Evolutionary conservation across 352 stramenopile species (phyloP).

Genomic region (Globisporangium emineosum): DNA sequence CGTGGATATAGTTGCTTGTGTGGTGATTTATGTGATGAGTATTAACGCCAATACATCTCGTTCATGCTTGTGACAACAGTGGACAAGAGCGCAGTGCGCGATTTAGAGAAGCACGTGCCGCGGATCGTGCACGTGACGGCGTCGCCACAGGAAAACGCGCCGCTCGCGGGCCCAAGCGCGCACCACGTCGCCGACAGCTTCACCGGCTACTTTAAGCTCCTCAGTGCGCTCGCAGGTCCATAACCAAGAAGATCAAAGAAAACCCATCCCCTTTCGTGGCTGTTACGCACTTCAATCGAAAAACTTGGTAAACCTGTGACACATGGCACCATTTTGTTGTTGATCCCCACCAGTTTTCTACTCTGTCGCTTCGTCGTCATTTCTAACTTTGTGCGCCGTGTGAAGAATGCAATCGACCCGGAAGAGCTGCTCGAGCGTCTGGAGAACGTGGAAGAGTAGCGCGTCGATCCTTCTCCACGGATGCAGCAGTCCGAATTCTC

Average conservation of each 20-base stretch:
- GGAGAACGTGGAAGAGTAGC: slow-evolving; percentile 43
- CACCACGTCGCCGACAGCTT: slow-evolving; percentile 71
- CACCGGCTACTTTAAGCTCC: slow-evolving; percentile 61
- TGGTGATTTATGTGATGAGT: neutral
- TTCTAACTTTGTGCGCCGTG: slow-evolving; percentile 6
- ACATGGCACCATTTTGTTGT: neutral
- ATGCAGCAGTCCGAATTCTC: slow-evolving; percentile 38
- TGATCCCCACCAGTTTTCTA: neutral
- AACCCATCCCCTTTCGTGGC: neutral
- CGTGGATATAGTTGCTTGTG: neutral
- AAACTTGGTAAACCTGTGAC: neutral
- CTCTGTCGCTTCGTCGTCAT: slow-evolving; percentile 14
- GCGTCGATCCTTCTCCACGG: slow-evolving; percentile 44
- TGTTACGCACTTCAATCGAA: slow-evolving; percentile 2
- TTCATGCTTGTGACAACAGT: slow-evolving; percentile 25
- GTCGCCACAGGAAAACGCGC: slow-evolving; percentile 22
- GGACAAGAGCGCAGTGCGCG: slow-evolving; percentile 44
- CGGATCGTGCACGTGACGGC: slow-evolving; percentile 62
- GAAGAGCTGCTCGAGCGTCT: slow-evolving; percentile 59
- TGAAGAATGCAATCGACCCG: slow-evolving; percentile 43
- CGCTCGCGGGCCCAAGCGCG: slow-evolving; percentile 24
- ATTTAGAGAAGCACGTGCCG: slow-evolving; percentile 76
- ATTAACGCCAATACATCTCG: slow-evolving; percentile 10
- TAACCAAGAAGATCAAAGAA: neutral
- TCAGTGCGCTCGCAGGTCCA: slow-evolving; percentile 26